phyloP scores from a whole-genome alignment of 148 eudicot species.

The Chenopodium quinoa region DNA sequence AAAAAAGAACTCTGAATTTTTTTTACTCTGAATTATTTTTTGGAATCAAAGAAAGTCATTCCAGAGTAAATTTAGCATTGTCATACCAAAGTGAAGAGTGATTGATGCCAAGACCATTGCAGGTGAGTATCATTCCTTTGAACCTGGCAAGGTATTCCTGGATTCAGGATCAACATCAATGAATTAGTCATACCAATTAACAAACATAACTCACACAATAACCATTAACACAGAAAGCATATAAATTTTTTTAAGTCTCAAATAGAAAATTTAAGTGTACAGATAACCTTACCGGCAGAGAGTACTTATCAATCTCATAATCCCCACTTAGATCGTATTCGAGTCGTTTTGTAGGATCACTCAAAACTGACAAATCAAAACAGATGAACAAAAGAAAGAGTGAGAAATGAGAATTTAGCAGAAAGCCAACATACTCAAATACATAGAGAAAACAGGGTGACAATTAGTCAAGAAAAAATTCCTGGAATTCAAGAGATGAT shows the following conservation, averaged over 20 bases:
- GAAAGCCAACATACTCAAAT: background rate
- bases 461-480: background rate
- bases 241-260: background rate
- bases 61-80: background rate
- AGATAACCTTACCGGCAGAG: constrained; percentile 41
- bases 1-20: background rate
- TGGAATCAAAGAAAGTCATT: background rate
- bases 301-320: constrained; percentile 53
- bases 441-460: background rate
- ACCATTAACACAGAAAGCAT: background rate
- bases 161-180: background rate
- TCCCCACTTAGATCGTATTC: constrained; percentile 59
- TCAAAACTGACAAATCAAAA: constrained; percentile 42
- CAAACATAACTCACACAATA: background rate
- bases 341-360: constrained; percentile 56
- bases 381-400: background rate
- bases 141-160: constrained; percentile 65
- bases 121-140: constrained; percentile 64
- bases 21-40: too few relatives aligned
- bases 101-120: constrained; percentile 64
- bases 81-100: constrained; percentile 35
- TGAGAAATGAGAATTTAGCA: background rate
- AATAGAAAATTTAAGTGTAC: background rate
- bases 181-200: constrained; percentile 13
- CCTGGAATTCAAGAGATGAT: background rate